Percentiles rank a stretch among this genome's conserved stretches.
Conservation (phyloP, 108 stramenopile genomes). For the Cyclostephanos tholiformis region DNA sequence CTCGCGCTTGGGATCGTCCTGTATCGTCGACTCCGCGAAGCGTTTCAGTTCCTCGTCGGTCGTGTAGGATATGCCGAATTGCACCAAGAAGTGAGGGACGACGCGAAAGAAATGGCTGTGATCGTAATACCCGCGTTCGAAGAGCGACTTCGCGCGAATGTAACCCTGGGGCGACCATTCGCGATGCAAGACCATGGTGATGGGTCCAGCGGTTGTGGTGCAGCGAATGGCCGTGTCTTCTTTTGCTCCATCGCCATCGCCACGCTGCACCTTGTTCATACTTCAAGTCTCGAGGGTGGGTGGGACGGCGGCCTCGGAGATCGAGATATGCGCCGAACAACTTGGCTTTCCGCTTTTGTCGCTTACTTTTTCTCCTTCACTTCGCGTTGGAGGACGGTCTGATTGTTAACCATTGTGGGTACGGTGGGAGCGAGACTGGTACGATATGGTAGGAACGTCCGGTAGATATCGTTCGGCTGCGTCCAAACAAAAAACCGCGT, state of each 20-base stretch:
- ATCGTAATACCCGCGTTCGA: constrained; percentile 82
- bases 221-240: constrained; percentile 24
- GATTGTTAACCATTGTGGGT: too few species aligned
- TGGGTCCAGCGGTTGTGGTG: constrained; percentile 46
- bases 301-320: too few species aligned
- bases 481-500: too few species aligned
- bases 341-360: too few species aligned
- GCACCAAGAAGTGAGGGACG: constrained; percentile 84
- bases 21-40: constrained; percentile 53
- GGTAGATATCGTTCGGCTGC: too few species aligned
- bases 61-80: constrained; percentile 88
- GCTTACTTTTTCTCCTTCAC: too few species aligned
- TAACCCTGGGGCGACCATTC: constrained; percentile 89
- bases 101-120: constrained; percentile 81
- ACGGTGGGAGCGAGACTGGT: too few species aligned
- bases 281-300: too few species aligned
- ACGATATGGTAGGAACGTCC: too few species aligned
- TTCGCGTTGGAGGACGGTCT: too few species aligned
- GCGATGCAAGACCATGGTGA: constrained; percentile 48
- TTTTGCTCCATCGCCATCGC: background rate
- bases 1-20: constrained; percentile 52
- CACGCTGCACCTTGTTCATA: too few species aligned
- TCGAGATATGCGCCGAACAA: too few species aligned
- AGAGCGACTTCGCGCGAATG: constrained; percentile 82
- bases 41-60: constrained; percentile 51